Base-by-base conservation (phyloP, 768 basidiomycete species). In the Lactifluus volemus region DNA sequence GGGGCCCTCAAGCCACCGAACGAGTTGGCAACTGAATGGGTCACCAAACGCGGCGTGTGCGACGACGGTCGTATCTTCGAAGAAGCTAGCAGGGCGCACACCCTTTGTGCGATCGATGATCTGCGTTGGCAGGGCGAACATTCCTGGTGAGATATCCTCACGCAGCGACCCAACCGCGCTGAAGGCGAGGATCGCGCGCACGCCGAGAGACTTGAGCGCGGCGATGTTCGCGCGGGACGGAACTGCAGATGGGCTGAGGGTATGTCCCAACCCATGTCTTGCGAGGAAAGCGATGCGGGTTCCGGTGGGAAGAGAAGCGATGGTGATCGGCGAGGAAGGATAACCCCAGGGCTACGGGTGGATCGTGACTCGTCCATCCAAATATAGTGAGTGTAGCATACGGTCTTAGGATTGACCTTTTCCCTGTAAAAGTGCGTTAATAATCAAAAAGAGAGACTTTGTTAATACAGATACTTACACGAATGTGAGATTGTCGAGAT, bases 81-180 rank as follows among this genome's bases (percentile, higher is more conserved):
- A 99, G 78, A 90, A 98, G 21, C 85, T 88, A 3, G 86, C 80
- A 0, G 88, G 86, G n/a, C 96, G 84, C 44, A 96, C 77, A 11
- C 94, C 92, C 75, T 98, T 98, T 29, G 95, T 98, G 55, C 96
- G 83, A 73, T 98, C 96, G 72, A 98, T 98, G 76, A 98, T 88
- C 73, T 98, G 95, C 38, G 81, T 78, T 2, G 95, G 94, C 47
- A 98, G 82, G 55, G 83, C 79, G 72, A 98, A 93, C 62, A 92
- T 84, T 29, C 96, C 94, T 0, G 94, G 94, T 36, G 83, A 72
- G 73, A 98, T 91, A 68, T 97, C 93, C 71, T 99, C 96, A 47
- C 92, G 83, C 11, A 99, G 81, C 9, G 91, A 94, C 30, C 96
- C 96, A 49, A 98, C 96, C 17, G 96, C 95, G 41, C 88, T 90